Base-by-base conservation (phyloP, 352 stramenopile genomes). In the Phytophthora fragariaefolia region DNA sequence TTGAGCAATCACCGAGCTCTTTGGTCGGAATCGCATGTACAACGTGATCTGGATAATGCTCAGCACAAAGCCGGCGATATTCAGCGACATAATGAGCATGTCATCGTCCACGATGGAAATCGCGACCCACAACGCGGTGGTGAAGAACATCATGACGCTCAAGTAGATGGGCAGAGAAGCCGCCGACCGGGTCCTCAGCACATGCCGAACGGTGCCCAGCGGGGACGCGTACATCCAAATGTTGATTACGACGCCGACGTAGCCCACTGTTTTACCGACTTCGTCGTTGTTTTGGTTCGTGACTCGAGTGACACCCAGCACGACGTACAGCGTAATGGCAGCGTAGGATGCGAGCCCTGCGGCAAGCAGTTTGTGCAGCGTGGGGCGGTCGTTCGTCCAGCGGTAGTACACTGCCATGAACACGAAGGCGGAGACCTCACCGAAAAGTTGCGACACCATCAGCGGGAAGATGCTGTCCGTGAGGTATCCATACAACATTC, bases 401-500 rank as follows among this genome's bases (percentile, higher is more conserved):
- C 58, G 46, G 45, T 66, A 69, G 57, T 75, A 78, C 20, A 78
- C 52, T 0, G 47, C 10, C 0, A 38, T 69, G 61, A 73, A 78
- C 3, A 61, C 59, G 10, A 66, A 49, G 9, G 65, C 54, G 22
- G 56, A 46, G 38, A 74, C 0, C 36, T 68, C 59, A n/a, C 59
- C 70, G 34, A 78, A 73, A 18, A 75, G 17, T 20, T 66, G 66
- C 17, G 61, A 57, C 1, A 46, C 45, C 51, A 78, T 73, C 12
- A 78, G 57, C n/a, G 71, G 71, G 52, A 78, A 75, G n/a, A 71
- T 63, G 52, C 56, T 74, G 57, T 66, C 47, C 10, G 60, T 68
- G 22, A 77, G 48, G 34, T 73, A 71, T 6, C 70, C 66, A 42
- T 75, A 78, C 34, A 78, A 38, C 4, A 36, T 55, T 64, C 67